Evolutionary conservation across 352 stramenopile species (phyloP), one percentile per base, ranked within the genome.

Genomic region (Pythium sukuiense): DNA sequence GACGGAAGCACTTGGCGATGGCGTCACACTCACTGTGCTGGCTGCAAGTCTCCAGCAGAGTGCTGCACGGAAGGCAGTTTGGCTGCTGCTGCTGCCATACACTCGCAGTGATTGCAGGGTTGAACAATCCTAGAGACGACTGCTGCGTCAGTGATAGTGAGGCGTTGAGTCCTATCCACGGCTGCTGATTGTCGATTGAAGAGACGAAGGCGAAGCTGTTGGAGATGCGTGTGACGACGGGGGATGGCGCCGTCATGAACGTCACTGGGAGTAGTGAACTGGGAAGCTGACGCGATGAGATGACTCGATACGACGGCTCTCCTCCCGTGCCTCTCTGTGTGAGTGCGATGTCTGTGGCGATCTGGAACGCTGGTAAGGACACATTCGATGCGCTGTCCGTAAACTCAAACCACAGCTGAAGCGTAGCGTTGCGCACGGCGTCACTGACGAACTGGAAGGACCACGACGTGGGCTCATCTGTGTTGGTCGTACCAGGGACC

Each of bases 1-100:
- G 20, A 1, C 49, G 53, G 27, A 66, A 58, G 35, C 65, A 72
- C 18, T 56, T 29, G 16, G 33, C 46, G n/a, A 72, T 66, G 2
- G 59, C 33, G 13, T 26, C 26, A 37, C 65, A 72, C 32, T 72
- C 65, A 12, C 41, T 20, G 11, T 49, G 41, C 18, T 62, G 53
- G 9, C n/a, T 50, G 29, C 65, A 72, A 2, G 6, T 29, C 2
- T 63, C 37, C 12, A 72, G 50, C 2, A 14, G 3, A 1, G 32
- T 12, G 6, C 48, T 27, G 48, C 65, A 72, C 13, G 30, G n/a
- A 13, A 45, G 27, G 20, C 59, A 67, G 33, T 50, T 20, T 3
- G 56, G 50, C n/a, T 65, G 63, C 8, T 24, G 63, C 8, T 24
- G n/a, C 13, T 32, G 18, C 63, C 63, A 65, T 6, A 24, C n/a